Evolutionary conservation across 2,329 filamentous ascomycete genomes (phyloP).

Genomic region (Escovopsis sp.): DNA sequence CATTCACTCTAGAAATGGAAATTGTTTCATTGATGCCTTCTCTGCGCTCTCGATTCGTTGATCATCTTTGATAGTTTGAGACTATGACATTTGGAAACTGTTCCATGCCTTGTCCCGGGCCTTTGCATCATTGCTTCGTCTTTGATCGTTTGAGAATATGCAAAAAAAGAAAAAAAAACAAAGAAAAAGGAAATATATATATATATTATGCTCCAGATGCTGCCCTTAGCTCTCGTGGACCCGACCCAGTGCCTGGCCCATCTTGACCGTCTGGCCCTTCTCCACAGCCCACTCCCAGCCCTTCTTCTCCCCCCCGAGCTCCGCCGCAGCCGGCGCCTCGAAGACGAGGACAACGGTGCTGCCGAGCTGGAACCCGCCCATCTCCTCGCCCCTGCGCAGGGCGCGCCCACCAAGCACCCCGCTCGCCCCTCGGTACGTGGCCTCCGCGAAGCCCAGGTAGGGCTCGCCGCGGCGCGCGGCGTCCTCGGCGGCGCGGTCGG

Average conservation of each 20-base stretch:
- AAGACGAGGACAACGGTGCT: constrained; percentile 94
- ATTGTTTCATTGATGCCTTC: no score
- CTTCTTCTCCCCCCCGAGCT: constrained; percentile 37
- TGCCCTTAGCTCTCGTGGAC: constrained; percentile 38
- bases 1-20: no score
- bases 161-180: no score
- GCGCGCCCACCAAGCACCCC: constrained; percentile 69
- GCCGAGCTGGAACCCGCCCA: constrained; percentile 94
- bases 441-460: constrained; percentile 86
- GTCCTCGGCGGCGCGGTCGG: constrained; percentile 70
- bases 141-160: no score
- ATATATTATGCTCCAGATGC: not conserved
- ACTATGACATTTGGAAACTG: no score
- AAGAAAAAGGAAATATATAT: no score
- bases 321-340: constrained; percentile 60
- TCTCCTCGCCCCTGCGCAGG: constrained; percentile 78
- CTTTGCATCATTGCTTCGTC: no score
- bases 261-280: constrained; percentile 75
- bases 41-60: no score
- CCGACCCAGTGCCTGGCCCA: constrained; percentile 73
- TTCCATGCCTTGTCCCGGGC: no score
- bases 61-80: no score
- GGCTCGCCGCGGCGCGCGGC: constrained; percentile 62
- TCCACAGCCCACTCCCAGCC: constrained; percentile 81
- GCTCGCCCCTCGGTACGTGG: constrained; percentile 70